Conservation (phyloP, 306 rosid genomes). For the Cucurbita maxima region DNA sequence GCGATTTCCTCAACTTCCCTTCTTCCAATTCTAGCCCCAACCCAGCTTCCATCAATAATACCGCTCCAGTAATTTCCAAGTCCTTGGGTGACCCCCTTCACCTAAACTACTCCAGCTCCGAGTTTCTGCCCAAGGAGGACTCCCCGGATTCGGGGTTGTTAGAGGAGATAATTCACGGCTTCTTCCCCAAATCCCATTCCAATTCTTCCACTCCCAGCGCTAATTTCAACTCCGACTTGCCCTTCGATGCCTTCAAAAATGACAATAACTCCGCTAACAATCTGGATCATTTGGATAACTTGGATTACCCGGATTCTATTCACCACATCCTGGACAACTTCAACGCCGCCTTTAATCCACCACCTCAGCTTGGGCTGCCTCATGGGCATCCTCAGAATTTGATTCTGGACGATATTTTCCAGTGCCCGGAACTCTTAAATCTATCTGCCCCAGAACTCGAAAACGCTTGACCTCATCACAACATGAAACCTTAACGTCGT, state of each 20-base stretch:
- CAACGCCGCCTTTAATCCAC: neutral
- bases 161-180: neutral
- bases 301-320: neutral
- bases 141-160: neutral
- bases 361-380: neutral
- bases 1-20: constrained; percentile 27
- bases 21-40: neutral
- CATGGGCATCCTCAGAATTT: neutral
- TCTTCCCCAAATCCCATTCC: neutral
- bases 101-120: neutral
- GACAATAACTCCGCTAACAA: neutral
- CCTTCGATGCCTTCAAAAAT: neutral
- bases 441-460: neutral
- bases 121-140: constrained; percentile 3
- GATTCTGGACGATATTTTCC: neutral
- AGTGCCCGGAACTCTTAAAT: neutral
- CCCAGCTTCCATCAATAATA: neutral
- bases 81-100: too few relatives aligned
- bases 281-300: neutral
- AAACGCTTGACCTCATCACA: neutral
- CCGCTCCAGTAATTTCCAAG: neutral
- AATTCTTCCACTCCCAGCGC: neutral
- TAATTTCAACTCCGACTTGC: too few relatives aligned
- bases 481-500: too few relatives aligned
- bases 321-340: constrained; percentile 1